Base-by-base conservation (phyloP, 176 grass and related monocot genomes). In the Avena sativa region DNA sequence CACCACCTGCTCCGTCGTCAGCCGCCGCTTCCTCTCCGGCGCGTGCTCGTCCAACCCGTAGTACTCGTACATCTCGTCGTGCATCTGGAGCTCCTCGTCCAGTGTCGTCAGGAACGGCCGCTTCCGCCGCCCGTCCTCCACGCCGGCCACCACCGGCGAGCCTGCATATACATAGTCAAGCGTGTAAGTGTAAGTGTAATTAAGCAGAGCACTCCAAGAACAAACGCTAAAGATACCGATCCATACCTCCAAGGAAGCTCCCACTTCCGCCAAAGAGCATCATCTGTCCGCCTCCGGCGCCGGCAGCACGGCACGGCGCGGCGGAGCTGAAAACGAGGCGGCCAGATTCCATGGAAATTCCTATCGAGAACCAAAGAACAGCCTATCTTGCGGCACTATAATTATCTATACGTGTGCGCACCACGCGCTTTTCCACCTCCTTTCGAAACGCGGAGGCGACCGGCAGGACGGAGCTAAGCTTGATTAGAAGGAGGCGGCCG, bases 1-100 rank as follows among this genome's bases (percentile, higher is more conserved):
- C 40, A 75, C 72, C 64, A 93, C 86, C 92, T 97, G 96, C 91
- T 98, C 96, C 44, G 93, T 88, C 53, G 93, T 94, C 81, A 95
- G 93, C 49, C 96, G 93, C 11, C 96, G 91, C 86, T 98, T 98
- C 77, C 86, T 95, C 66, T 87, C 93, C 2, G 88, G 53, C 20
- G 57, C 46, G 47, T 90, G 74, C 32, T 81, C 76, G 51, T 90
- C 86, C 48, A 87, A 52, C 30, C 86, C 91, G 34, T 77, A 77
- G 50, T 77, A 34, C 8, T 88, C 80, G 78, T 94, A 93, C 85
- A 91, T 94, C 92, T 93, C 93, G 11, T 95, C 95, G 3, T 89
- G 69, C 52, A 79, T 26, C 51, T 88, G 61, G 3, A 89, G 77
- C 69, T 74, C 46, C 56, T 95, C 93, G 38, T 95, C 86, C 8